Conservation (phyloP, 768 basidiomycete genomes). For the Saitozyma podzolica region DNA sequence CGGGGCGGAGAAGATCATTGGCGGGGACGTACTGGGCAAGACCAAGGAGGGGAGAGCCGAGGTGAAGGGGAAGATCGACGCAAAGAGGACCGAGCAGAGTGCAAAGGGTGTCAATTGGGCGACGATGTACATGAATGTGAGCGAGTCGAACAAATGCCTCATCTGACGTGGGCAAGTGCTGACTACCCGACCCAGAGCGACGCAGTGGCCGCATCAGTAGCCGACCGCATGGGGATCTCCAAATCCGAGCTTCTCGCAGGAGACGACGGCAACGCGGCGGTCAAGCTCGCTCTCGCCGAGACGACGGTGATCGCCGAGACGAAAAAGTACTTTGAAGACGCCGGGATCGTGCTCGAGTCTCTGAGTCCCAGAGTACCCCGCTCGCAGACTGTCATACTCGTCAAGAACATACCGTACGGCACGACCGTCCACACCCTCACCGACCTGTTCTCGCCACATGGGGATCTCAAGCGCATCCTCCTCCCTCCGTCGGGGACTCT, state of each 20-base stretch:
- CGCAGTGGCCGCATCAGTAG: conserved; percentile 86
- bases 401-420: conserved; percentile 96
- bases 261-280: conserved; percentile 65
- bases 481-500: conserved; percentile 91
- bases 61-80: conserved; percentile 45
- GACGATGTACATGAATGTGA: conserved; percentile 95
- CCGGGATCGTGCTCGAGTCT: conserved; percentile 52
- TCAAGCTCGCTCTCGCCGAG: conserved; percentile 93
- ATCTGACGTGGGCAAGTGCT: conserved; percentile 1
- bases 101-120: conserved; percentile 53
- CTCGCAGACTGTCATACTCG: conserved; percentile 80
- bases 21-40: conserved; percentile 49
- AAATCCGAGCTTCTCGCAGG: conserved; percentile 88
- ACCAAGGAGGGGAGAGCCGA: conserved; percentile 30
- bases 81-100: conserved; percentile 49
- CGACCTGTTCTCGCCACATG: conserved; percentile 75
- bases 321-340: conserved; percentile 74
- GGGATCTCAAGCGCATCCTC: conserved; percentile 67
- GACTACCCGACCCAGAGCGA: conserved; percentile 66
- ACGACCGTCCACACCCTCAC: conserved; percentile 74
- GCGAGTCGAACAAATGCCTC: conserved; percentile 49
- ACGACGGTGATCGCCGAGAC: conserved; percentile 95
- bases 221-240: conserved; percentile 78
- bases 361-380: conserved; percentile 42
- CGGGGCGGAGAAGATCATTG: conserved; percentile 20